Base-by-base conservation (phyloP, 169 alveolate species). In the Cyclospora cayetanensis region DNA sequence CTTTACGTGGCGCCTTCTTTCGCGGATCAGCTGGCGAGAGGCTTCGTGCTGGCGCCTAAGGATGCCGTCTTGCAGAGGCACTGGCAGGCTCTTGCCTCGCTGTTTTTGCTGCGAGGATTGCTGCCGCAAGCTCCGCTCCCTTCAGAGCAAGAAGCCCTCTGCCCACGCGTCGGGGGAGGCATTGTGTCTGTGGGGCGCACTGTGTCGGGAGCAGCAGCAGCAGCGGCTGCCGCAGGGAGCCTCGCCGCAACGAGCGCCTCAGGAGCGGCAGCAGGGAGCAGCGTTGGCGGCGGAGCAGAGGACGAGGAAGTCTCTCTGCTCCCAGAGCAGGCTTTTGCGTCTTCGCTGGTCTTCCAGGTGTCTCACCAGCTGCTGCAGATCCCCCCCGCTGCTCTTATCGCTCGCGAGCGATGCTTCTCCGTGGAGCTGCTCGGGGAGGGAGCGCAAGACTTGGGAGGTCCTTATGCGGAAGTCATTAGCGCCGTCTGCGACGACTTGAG, bases 361-460 rank as follows among this genome's bases (percentile, higher is more conserved):
- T 63, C 92, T 20, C 43, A 34, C 55, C 92, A 86, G 85, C 85
- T 86, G 53, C 68, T 34, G 85, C 76, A 41, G 60, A 42, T 68
- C 52, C 84, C 76, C 9, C 15, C 92, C n/a, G n/a, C 50, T 15
- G 31, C 76, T 20, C 34, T 86, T 11, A 29, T 86, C 27, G 83
- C 92, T 20, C 25, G n/a, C 11, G 92, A 86, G 85, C 83, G 92
- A 7, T 37, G 87, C n/a, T 88, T 88, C 60, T 29, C 63, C 22
- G 92, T 88, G 52, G 87, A 55, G 50, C 29, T 88, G 29, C 55
- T 74, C 60, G 92, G 92, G 25, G 92, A 88, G 65, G 92, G 92
- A 1, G 92, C 92, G 34, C 92, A 88, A 50, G 92, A 88, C 46
- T 31, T 88, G 15, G 92, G 92, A 43, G 92, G 92, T 20, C 92